Evolutionary conservation across 2,329 filamentous ascomycete genomes (phyloP), one percentile per base, ranked within the genome.

Genomic region (Aspergillus pseudoglaucus): DNA sequence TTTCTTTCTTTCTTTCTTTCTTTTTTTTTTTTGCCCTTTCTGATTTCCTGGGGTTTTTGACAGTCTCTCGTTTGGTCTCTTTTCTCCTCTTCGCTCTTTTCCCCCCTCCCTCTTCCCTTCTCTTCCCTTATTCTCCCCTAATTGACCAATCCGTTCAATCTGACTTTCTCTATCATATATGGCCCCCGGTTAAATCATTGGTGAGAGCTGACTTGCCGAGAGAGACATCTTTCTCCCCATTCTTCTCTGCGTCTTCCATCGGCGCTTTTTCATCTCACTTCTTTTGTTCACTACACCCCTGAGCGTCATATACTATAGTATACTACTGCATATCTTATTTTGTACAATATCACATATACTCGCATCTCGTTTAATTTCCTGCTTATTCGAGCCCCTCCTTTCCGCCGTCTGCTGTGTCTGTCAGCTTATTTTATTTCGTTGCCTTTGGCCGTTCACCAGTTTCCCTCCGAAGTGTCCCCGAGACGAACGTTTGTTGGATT

Each of bases 11-110:
- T 33, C 6, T 33, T 15, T 37, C 8, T 39, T 10, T 12, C 22
- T 39, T 39, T 20, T 39, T 39, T 18, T 17, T 55, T 56, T 61
- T 40, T 48, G 50, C 48, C 22, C 42, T 45, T 47, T 48, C 42
- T 47, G 33, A 17, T 40, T 30, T 47, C 33, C 38, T 30, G 9
- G 25, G 25, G 25, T 30, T 22, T 22, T 22, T 30, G 25, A 30
- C 25, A 40, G 41, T 39, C 47, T 47, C 49, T 42, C 47, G 40
- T 50, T 47, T 49, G 47, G 44, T 42, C 45, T 46, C n/a, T 48
- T 47, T 49, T 47, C 48, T 53, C 50, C 46, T 54, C 45, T 46
- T 46, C 35, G 23, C 42, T 47, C 35, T 27, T 17, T 17, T 40
- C 30, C n/a, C n/a, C n/a, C n/a, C n/a, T 42, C 39, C 42, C 47